These are phyloP conservation scores for Fusarium penzigii DNA, from an alignment of 2,329 filamentous ascomycete genomes.

Conservation along the genomic window DNA sequence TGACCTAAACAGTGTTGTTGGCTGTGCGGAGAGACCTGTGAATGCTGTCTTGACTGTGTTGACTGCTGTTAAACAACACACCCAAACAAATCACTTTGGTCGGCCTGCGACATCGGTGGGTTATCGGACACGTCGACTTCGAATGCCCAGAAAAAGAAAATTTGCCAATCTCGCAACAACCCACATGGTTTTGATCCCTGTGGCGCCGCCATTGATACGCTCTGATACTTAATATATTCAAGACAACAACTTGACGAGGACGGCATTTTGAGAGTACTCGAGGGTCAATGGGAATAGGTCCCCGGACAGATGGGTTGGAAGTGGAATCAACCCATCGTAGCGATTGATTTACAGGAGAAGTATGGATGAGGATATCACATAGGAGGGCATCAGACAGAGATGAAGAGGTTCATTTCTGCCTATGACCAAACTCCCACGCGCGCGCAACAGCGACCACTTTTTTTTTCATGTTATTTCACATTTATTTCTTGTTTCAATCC, in stretches of 20 bases:
- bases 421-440: not conserved
- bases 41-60: slow-evolving; percentile 44
- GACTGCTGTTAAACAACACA: slow-evolving; percentile 35
- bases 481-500: not conserved
- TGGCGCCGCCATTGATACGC: too few relatives aligned
- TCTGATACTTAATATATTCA: too few relatives aligned
- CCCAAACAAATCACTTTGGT: not conserved
- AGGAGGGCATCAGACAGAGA: not conserved
- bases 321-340: not conserved
- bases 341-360: not conserved
- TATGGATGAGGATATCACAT: not conserved
- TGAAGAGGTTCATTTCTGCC: not conserved
- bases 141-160: too few relatives aligned
- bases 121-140: too few relatives aligned
- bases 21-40: slow-evolving; percentile 46
- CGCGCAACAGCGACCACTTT: not conserved
- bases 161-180: too few relatives aligned
- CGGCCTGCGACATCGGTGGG: not conserved
- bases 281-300: too few relatives aligned
- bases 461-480: not conserved
- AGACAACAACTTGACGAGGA: too few relatives aligned
- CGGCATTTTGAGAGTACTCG: too few relatives aligned
- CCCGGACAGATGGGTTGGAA: not conserved
- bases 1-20: slow-evolving; percentile 36
- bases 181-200: too few relatives aligned